Evolutionary conservation across 2,329 filamentous ascomycete genomes (phyloP), one percentile per base, ranked within the genome.

Genomic region (Fonsecaea erecta): DNA sequence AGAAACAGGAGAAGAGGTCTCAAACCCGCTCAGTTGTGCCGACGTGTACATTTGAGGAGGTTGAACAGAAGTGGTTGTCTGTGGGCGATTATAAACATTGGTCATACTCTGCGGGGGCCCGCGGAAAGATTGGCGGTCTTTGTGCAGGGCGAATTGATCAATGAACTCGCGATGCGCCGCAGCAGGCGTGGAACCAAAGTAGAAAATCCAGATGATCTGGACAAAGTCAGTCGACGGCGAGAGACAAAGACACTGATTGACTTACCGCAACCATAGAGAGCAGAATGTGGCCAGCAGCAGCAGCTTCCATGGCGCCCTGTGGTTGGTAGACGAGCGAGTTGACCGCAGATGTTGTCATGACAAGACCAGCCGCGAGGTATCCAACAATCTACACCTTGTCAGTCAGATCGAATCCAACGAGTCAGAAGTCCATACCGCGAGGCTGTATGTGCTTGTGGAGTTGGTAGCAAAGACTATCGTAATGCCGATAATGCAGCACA

Each of bases 151-250:
- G 75, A 97, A 97, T 0, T 94, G 97, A 80, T 99, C 95, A 72
- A 98, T 90, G 77, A 96, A 97, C 63, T 92, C 89, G 73, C 94
- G 91, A 69, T 93, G 91, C 61, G 89, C 86, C 16, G 93, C 91
- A 48, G 92, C 91, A 1, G 94, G 93, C 18, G 93, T 90, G 1
- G 94, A 97, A 73, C 95, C 95, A 74, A 97, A 99, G 83, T 98
- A 98, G 80, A 98, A 96, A 72, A 97, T 97, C 95, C 95, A 99
- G 65, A 98, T 87, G 73, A 97, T 91, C 93, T 97, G 72, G n/a
- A 37, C 16, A 48, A 18, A 34, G 43, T 37, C 8, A 37, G 18
- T 21, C 35, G 71, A 70, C 43, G 51, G 12, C 28, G 2, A 56
- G 28, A 32, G 71, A 70, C 37, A 54, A n/a, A 32, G 5, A 54